Conservation (phyloP, 1,284 basidiomycete species). For the Ganoderma sinense region DNA sequence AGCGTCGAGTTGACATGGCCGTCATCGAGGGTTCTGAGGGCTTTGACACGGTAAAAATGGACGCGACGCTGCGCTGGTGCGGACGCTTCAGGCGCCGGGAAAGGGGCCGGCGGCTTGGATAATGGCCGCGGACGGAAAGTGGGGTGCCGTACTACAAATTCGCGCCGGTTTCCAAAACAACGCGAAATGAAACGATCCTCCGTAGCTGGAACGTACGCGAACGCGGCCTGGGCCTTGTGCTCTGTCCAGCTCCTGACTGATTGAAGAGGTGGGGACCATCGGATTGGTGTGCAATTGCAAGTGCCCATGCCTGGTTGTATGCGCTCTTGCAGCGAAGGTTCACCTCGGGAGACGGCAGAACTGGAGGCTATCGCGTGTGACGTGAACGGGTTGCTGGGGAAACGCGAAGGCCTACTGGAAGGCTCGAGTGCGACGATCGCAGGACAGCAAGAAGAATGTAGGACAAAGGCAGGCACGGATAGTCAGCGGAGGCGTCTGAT, state of each 20-base stretch:
- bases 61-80: background rate
- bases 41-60: conserved; percentile 1
- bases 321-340: background rate
- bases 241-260: background rate
- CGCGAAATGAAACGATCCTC: conserved; percentile 1
- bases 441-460: background rate
- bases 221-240: background rate
- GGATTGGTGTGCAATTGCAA: background rate
- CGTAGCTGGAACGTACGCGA: background rate
- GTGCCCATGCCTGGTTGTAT: background rate
- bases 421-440: conserved; percentile 2
- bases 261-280: background rate
- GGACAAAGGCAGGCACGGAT: background rate
- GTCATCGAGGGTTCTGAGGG: background rate
- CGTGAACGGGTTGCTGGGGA: background rate
- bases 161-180: conserved; percentile 1
- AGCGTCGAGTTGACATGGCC: background rate
- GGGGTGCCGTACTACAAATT: background rate
- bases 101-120: background rate
- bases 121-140: background rate
- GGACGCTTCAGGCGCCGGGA: background rate
- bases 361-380: background rate
- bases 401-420: background rate
- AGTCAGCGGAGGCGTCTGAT: background rate
- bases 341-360: background rate